phyloP scores from a whole-genome alignment of 163 green algal genomes.

The Trebouxia gelatinosa region DNA sequence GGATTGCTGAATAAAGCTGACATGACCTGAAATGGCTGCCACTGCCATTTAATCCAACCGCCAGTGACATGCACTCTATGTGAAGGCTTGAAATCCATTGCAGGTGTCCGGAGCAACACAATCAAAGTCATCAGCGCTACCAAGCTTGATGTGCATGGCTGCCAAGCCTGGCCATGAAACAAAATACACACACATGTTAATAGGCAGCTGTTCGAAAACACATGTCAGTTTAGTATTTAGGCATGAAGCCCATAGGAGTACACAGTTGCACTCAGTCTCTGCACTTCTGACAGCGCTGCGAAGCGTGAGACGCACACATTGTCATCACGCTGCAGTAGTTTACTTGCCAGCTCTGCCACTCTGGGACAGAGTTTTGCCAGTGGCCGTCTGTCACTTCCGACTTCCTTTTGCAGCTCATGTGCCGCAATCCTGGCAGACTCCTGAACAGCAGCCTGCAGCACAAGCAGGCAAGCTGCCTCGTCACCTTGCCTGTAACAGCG shows the following conservation, averaged over 20 bases:
- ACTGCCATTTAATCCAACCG: too few species aligned
- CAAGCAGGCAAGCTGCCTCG: too few species aligned
- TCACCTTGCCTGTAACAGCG: too few species aligned
- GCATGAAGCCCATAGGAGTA: conserved; percentile 42
- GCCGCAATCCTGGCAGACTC: conserved; percentile 24
- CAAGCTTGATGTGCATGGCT: too few species aligned
- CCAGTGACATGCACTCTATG: too few species aligned
- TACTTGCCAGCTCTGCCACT: conserved; percentile 24
- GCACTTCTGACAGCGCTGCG: conserved; percentile 26
- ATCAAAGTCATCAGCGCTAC: not conserved
- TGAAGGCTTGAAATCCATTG: too few species aligned
- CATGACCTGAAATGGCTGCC: too few species aligned
- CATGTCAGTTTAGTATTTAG: too few species aligned
- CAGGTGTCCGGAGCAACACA: not conserved
- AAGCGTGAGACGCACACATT: conserved; percentile 11
- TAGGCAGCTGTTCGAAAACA: too few species aligned
- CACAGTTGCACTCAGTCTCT: conserved; percentile 37
- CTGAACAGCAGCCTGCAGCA: conserved; percentile 22
- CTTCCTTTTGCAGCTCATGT: conserved; percentile 19
- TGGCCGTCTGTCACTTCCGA: conserved; percentile 26
- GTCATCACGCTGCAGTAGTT: conserved; percentile 14
- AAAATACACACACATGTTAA: too few species aligned
- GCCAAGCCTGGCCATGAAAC: too few species aligned
- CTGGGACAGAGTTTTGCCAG: conserved; percentile 46
- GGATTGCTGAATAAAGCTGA: too few species aligned